A percentile compares a stretch with the other conserved stretches of the same genome.
Evolutionary conservation across 257 asterid species (phyloP).

Genomic region (Prunella vulgaris): DNA sequence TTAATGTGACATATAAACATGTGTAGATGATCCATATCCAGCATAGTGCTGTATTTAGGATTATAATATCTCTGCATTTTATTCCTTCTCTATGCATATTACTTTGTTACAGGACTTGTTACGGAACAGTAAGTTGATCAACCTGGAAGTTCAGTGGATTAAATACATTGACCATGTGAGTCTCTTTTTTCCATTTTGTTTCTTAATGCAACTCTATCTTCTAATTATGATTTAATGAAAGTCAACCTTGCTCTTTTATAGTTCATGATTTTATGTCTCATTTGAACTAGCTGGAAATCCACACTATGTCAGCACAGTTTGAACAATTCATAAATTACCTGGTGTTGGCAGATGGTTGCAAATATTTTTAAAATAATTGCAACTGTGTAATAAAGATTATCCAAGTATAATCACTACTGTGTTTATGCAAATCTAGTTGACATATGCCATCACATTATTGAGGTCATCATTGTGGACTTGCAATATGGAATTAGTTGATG

Average conservation of each 20-base stretch:
- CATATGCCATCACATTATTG: background rate
- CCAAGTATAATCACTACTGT: background rate
- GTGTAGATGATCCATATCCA: background rate
- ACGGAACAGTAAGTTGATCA: slow-evolving; percentile 53
- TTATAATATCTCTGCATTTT: background rate
- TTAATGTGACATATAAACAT: slow-evolving; percentile 3
- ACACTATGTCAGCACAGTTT: background rate
- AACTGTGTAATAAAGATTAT: background rate
- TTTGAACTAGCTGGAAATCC: background rate
- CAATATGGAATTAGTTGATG: background rate
- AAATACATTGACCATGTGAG: slow-evolving; percentile 82
- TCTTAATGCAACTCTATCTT: background rate
- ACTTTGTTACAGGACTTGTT: slow-evolving; percentile 61
- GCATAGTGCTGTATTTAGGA: background rate
- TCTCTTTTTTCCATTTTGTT: background rate
- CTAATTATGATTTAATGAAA: no score
- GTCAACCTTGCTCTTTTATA: background rate
- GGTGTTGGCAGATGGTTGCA: background rate
- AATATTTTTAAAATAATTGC: background rate
- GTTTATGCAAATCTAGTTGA: background rate
- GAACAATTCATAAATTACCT: background rate
- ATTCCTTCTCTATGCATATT: slow-evolving; percentile 15
- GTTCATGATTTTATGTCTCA: background rate
- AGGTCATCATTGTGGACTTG: background rate
- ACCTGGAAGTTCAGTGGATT: slow-evolving; percentile 83